Conservation (phyloP, 306 rosid species). For the Pyrus pyrifolia region DNA sequence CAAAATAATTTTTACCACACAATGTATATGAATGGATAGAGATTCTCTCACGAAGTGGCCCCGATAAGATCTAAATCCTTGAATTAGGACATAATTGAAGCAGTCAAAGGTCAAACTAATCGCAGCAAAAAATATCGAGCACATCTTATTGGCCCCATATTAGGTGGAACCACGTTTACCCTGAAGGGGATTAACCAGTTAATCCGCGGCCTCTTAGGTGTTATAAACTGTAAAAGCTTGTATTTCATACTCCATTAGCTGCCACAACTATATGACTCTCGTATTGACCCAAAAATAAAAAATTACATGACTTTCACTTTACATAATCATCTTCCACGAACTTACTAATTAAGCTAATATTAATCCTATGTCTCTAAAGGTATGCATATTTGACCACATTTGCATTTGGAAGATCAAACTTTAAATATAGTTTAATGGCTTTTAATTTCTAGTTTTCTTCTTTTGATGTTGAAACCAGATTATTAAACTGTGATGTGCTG, state of each 20-base stretch:
- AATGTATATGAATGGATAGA: no score
- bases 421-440: not conserved
- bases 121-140: conserved; percentile 1
- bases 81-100: not conserved
- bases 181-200: not conserved
- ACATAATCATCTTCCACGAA: not conserved
- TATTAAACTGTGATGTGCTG: not conserved
- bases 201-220: not conserved
- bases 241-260: not conserved
- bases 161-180: conserved; percentile 30
- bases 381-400: conserved; percentile 4
- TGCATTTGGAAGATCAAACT: conserved; percentile 5
- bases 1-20: no score
- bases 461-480: not conserved
- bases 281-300: not conserved
- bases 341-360: not conserved
- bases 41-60: no score
- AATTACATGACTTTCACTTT: not conserved
- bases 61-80: no score
- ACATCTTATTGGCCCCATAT: conserved; percentile 3
- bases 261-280: not conserved
- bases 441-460: not conserved
- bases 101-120: conserved; percentile 17
- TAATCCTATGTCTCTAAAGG: not conserved
- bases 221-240: not conserved